Conservation (phyloP, 2,329 filamentous ascomycete genomes). For the Xylaria sp. region DNA sequence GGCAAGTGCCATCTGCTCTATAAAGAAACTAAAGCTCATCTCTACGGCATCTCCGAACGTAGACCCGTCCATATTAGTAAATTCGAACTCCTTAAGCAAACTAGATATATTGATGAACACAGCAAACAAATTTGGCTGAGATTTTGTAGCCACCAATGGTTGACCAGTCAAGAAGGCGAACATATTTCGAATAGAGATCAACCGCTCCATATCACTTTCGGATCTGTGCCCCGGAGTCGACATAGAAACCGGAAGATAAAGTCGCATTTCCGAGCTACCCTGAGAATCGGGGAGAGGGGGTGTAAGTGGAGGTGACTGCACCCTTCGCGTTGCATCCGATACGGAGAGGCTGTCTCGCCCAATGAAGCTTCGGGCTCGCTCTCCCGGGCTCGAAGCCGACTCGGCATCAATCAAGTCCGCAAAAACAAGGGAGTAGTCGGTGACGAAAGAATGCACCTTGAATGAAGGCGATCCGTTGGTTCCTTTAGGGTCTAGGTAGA, state of each 20-base stretch:
- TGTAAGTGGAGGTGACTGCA: conserved; percentile 52
- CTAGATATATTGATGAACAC: conserved; percentile 65
- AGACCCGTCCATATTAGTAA: conserved; percentile 65
- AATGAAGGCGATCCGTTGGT: conserved; percentile 67
- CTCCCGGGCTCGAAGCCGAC: conserved; percentile 46
- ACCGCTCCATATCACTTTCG: conserved; percentile 62
- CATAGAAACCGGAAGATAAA: conserved; percentile 65
- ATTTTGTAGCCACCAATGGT: conserved; percentile 68
- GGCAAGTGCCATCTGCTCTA: conserved; percentile 79
- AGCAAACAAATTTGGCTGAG: conserved; percentile 63
- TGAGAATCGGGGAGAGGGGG: conserved; percentile 53
- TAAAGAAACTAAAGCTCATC: conserved; percentile 77
- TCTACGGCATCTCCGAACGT: conserved; percentile 70
- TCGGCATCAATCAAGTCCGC: conserved; percentile 64
- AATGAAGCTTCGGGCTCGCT: conserved; percentile 58
- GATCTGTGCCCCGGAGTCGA: conserved; percentile 52
- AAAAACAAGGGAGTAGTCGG: conserved; percentile 66
- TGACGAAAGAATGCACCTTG: conserved; percentile 66
- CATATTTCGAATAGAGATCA: conserved; percentile 71
- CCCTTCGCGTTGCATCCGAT: conserved; percentile 60
- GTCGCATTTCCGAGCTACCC: conserved; percentile 56
- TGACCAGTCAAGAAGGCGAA: conserved; percentile 74
- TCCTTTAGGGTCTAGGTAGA: conserved; percentile 66
- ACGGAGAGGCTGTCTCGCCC: conserved; percentile 61
- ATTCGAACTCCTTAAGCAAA: conserved; percentile 68